Conservation (phyloP, 768 basidiomycete species). For the Podaxis sp. region DNA sequence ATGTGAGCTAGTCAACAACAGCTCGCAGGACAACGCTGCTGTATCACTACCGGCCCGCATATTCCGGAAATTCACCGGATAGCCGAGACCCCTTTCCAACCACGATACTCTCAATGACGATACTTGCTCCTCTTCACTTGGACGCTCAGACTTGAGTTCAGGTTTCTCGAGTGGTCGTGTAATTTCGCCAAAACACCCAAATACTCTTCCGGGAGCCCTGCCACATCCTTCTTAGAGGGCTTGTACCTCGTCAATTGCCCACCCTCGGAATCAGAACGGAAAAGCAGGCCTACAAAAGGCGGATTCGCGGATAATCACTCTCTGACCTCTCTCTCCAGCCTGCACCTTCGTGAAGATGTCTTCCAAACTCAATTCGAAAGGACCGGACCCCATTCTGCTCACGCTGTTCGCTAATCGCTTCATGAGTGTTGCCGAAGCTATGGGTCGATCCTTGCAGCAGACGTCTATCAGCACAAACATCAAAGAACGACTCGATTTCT, state of each 20-base stretch:
- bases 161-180: background rate
- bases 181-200: background rate
- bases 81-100: background rate
- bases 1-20: background rate
- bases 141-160: background rate
- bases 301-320: background rate
- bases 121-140: background rate
- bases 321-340: background rate
- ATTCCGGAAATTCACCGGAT: slow-evolving; percentile 5
- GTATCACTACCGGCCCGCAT: background rate
- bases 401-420: slow-evolving; percentile 95
- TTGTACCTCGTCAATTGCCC: background rate
- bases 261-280: slow-evolving; percentile 13
- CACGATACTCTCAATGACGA: background rate
- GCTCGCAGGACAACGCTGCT: background rate
- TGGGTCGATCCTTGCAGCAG: slow-evolving; percentile 89
- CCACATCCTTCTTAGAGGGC: too few relatives aligned
- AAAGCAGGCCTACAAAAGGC: slow-evolving; percentile 4
- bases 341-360: slow-evolving; percentile 19
- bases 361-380: slow-evolving; percentile 26
- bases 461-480: slow-evolving; percentile 94
- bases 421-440: slow-evolving; percentile 97
- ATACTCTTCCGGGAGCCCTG: background rate
- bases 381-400: slow-evolving; percentile 82
- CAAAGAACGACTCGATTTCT: slow-evolving; percentile 94